A percentile compares a stretch with the other conserved stretches of the same genome.
Conservation (phyloP, 768 basidiomycete genomes). For the Sutorius australiensis region DNA sequence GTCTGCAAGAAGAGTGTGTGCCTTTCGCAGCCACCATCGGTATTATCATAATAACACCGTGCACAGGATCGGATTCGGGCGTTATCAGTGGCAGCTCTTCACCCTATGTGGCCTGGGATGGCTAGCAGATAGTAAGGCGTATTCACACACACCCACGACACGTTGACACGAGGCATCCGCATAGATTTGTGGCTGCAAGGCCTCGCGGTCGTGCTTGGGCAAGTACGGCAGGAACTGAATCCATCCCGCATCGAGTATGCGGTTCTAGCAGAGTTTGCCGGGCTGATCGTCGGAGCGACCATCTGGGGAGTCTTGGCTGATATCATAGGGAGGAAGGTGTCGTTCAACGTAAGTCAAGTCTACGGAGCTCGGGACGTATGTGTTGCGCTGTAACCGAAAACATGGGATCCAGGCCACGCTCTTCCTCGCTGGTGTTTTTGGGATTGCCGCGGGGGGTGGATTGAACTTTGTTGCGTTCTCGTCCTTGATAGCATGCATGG, state of each 20-base stretch:
- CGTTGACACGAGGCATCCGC: not conserved
- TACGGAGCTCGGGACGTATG: not conserved
- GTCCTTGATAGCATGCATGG: conserved; percentile 43
- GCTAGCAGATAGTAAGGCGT: conserved; percentile 44
- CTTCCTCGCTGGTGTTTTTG: conserved; percentile 44
- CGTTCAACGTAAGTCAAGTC: conserved; percentile 35
- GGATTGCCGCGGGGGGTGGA: conserved; percentile 46
- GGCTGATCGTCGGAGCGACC: conserved; percentile 47
- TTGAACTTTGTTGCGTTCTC: conserved; percentile 45
- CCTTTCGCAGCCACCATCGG: conserved; percentile 4
- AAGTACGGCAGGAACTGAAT: conserved; percentile 41
- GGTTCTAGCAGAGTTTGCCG: conserved; percentile 44
- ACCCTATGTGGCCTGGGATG: conserved; percentile 45
- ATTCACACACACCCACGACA: conserved; percentile 17
- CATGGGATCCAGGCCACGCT: conserved; percentile 27
- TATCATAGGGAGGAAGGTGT: conserved; percentile 43
- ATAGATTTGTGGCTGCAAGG: conserved; percentile 43
- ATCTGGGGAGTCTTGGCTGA: conserved; percentile 50
- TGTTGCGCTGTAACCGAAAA: not conserved
- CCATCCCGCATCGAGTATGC: conserved; percentile 44
- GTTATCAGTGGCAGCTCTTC: conserved; percentile 48
- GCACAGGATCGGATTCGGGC: conserved; percentile 46
- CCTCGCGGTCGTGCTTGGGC: conserved; percentile 43
- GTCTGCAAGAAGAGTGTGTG: conserved; percentile 43
- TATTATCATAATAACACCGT: not conserved